Conservation (phyloP, 306 rosid species). For the Dryas octopetala region DNA sequence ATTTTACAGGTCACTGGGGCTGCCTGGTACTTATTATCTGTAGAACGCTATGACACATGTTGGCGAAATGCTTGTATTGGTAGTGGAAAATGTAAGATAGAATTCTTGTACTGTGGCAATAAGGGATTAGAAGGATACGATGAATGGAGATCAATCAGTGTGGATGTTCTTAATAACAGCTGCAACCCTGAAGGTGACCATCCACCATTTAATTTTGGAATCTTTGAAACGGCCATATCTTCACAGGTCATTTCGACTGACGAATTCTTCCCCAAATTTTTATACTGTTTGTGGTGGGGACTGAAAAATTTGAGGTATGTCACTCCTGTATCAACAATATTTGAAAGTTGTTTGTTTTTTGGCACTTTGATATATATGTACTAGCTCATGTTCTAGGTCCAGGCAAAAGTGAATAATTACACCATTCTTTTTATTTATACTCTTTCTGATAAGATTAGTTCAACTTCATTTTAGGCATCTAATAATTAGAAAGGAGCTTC, state of each 20-base stretch:
- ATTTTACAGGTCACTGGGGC: slow-evolving; percentile 68
- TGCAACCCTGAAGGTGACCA: slow-evolving; percentile 38
- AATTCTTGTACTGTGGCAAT: slow-evolving; percentile 61
- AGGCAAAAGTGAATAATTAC: background rate
- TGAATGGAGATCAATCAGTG: slow-evolving; percentile 49
- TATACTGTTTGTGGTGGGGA: slow-evolving; percentile 90
- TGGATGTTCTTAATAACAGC: slow-evolving; percentile 32
- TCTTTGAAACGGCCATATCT: slow-evolving; percentile 58
- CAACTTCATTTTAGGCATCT: background rate
- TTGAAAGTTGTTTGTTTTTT: too few species aligned
- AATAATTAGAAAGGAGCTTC: too few species aligned
- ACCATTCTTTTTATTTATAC: background rate
- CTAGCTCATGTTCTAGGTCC: background rate
- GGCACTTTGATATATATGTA: background rate
- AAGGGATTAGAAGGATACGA: slow-evolving; percentile 40
- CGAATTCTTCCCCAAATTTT: slow-evolving; percentile 58
- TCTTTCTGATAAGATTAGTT: background rate
- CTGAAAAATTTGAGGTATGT: slow-evolving; percentile 81
- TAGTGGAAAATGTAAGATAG: slow-evolving; percentile 37
- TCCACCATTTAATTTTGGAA: slow-evolving; percentile 63
- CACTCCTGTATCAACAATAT: background rate
- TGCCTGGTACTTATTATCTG: slow-evolving; percentile 77
- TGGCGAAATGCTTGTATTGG: slow-evolving; percentile 58
- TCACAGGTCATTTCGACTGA: slow-evolving; percentile 54
- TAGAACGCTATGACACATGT: slow-evolving; percentile 75